Base-by-base conservation (phyloP, 805 yeast species). In the Zygotorulaspora florentina region DNA sequence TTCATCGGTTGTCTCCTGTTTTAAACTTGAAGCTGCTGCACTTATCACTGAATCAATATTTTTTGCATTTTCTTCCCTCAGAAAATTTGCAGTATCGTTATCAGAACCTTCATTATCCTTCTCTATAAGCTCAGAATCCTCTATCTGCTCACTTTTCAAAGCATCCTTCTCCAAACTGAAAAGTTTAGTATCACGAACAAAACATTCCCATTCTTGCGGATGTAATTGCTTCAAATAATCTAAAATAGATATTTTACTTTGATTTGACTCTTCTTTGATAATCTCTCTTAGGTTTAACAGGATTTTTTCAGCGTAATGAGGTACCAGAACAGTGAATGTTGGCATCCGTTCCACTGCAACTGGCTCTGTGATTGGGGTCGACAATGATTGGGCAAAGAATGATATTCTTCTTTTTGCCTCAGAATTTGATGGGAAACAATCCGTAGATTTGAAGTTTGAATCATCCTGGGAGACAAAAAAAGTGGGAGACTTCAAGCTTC, bases 381-480 rank as follows among this genome's bases (percentile, higher is more conserved):
- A 82, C 35, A 88, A 69, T 0, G 96, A 87, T 59, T 88, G 96
- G 0, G 96, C 96, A 72, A 88, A 88, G 60, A 86, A 88, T 0
- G 95, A 85, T 1, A 88, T 77, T 52, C 96, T 73, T 56, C 96
- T 71, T 58, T 82, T 83, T 0, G 96, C 95, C 59, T 86, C 96
- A 0, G 88, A 78, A 41, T 80, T 78, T 1, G 76, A 62, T 18
- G 79, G 79, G 54, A 83, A 78, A 13, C 79, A 67, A 5, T 81
- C 74, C 42, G 56, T 58, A 3, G 79, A 74, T 52, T 74, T 79
- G 53, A 79, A 73, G 5, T 83, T 70, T 29, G 81, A 82, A 56
- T 87, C 96, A 59, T 88, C 96, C 55, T 84, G 93, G 0, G 89
- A 82, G 16, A 85, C 77, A 62, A 88, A 88, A 57, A 86, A 87